Base-by-base conservation (phyloP, 2,329 filamentous ascomycete genomes). In the Fusarium kyushuense region DNA sequence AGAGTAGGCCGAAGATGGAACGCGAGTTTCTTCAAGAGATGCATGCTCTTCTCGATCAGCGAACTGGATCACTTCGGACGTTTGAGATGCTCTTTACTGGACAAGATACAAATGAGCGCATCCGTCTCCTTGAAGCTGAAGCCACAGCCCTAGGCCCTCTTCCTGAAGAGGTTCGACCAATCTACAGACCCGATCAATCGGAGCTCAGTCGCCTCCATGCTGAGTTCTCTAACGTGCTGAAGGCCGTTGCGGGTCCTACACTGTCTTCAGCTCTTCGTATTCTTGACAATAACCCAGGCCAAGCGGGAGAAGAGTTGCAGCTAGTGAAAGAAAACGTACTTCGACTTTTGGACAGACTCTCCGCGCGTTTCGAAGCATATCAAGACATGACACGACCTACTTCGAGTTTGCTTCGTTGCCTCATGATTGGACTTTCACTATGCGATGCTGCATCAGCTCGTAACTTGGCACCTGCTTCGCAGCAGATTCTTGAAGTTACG, bases 321-420 rank as follows among this genome's bases (percentile, higher is more conserved):
- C 80, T 88, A 3, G 78, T 88, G 17, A 82, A 82, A 54, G 81
- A 84, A 63, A 88, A 86, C 55, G 81, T 96, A n/a, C 80, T 83
- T 9, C 88, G 92, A 64, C 87, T 97, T 38, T 87, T 92, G 49
- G 82, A 85, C 54, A 87, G 94, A 43, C 84, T 99, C 10, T 85
- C 84, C 3, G 83, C 87, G 30, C 85, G 89, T 35, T 96, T 94
- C 75, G 86, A 89, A 38, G 89, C 89, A 16, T 98, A 97, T 73
- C 92, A 93, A 63, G 96, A 99, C 75, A 87, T 98, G 71, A 92
- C 91, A 0, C 84, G 87, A 43, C 94, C 93, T 6, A 86, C 93
- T 13, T 84, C 93, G 43, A 92, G 91, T 53, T 91, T 97, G 67
- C 82, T 98, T 42, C 89, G 91, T 59, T 92, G 92, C 70, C 81